Base-by-base conservation (phyloP, 257 asterid species). In the Lycium barbarum region DNA sequence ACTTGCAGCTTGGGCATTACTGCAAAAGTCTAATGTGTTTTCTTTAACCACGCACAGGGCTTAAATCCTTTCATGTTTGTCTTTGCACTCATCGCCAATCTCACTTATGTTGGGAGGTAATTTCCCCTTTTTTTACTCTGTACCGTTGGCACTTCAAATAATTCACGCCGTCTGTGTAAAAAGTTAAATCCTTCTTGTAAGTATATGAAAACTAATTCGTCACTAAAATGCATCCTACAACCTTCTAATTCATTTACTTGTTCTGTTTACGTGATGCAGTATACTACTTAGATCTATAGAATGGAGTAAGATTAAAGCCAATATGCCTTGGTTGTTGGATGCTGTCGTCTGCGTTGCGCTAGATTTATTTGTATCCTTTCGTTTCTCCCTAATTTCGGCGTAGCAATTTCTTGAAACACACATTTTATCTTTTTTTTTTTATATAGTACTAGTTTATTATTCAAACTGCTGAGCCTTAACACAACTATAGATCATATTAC, bases 311-410 rank as follows among this genome's bases (percentile, higher is more conserved):
- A 92, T 96, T 9, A 88, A 87, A 86, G 96, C 99, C 84, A 96
- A 95, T 58, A 26, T 96, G 91, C 98, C 99, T 1, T 95, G 99
- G 99, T 88, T 96, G 90, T 93, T 96, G 71, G 99, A 96, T 74
- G 99, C 99, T 33, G 93, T 68, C 5, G 98, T 86, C 83, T 96
- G 99, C 65, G 98, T 95, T 4, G 53, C 85, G 87, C 95, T 96
- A 17, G 99, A 95, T 89, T 87, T 91, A 86, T 94, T 95, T 86
- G 98, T 96, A 96, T 96, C 99, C 98, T 95, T 12, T 1, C 12
- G 7, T 49, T 90, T 79, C 9, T 2, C 79, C 54, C 13, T 71
- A n/a, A 2, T 20, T n/a, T 61, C 15, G 26, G 20, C 55, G 6
- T 58, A 2, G 12, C 10, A 18, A 47, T 43, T 63, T 0, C 10